Evolutionary conservation across 345 rosid genomes (phyloP), one percentile per base, ranked within the genome.

Genomic region (Arabidopsis arenosa): DNA sequence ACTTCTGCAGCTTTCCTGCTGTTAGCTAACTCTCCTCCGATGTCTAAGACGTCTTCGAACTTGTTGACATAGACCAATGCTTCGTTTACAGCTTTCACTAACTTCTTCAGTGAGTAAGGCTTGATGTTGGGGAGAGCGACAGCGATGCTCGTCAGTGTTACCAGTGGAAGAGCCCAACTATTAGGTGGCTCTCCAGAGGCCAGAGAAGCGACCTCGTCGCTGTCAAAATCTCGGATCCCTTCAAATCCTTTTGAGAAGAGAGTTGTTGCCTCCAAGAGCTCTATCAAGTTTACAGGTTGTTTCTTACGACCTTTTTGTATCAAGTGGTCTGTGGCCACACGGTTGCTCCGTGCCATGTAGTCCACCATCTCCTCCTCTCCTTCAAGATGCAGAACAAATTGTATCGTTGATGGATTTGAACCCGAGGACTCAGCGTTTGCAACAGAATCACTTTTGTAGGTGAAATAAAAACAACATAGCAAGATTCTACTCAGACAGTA

Each of bases 131-230:
- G 93, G 72, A 88, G 83, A 43, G 93, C 80, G 15, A 82, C 79
- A 23, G 83, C 96, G 43, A 93, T 85, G 79, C 90, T 84, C 49
- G 92, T 79, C 9, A 93, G 77, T 48, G 97, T 91, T 62, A 79
- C 93, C 13, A 93, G 35, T 8, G 97, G 85, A 71, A 93, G 98
- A 3, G 92, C 80, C 98, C 96, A 93, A 51, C 86, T 77, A 52
- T 86, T 84, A 17, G 88, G 89, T 66, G 97, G 96, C 59, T 87
- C 88, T 45, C 77, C 86, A 53, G 63, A 23, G 35, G 79, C 84
- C 33, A 93, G 67, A 37, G 83, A 71, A 47, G 74, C 80, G 51
- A 93, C 83, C 18, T 75, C 66, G 72, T 68, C 68, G 51, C 85
- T 83, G 78, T 90, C 91, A 51, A 93, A 89, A 70, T 86, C 90